Evolutionary conservation across 352 stramenopile species (phyloP).

Genomic region (Phytopythium montanum): DNA sequence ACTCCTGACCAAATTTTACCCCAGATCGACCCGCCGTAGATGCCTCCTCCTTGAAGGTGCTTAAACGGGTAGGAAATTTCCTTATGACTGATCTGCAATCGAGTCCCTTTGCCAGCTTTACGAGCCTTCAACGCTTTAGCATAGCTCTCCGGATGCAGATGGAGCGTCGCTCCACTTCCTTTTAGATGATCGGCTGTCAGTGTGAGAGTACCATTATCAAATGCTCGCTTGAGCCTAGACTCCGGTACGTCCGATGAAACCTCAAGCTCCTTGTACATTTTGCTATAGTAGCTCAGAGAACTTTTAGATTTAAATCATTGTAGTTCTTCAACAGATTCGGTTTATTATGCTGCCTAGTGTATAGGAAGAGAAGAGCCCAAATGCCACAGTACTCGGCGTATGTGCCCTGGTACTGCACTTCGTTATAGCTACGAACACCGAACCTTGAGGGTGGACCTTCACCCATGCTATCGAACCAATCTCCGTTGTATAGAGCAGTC

Average conservation of each 20-base stretch:
- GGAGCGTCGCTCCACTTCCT: slow-evolving; percentile 7
- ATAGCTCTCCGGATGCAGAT: slow-evolving; percentile 17
- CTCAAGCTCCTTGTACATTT: slow-evolving; percentile 10
- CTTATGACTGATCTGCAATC: slow-evolving; percentile 1
- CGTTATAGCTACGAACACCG: slow-evolving; percentile 8
- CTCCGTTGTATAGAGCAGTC: slow-evolving; percentile 4
- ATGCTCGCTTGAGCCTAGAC: neutral
- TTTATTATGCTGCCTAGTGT: slow-evolving; percentile 13
- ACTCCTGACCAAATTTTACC: neutral
- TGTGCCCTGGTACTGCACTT: slow-evolving; percentile 6
- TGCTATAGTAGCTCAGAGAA: slow-evolving; percentile 2
- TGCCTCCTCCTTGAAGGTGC: slow-evolving; percentile 1
- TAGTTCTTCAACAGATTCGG: too few species aligned
- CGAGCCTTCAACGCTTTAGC: slow-evolving; percentile 8
- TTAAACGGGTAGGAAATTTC: slow-evolving; percentile 11
- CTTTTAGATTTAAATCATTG: slow-evolving; percentile 15
- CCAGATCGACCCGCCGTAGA: neutral
- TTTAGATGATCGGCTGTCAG: slow-evolving; percentile 6
- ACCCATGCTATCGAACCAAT: slow-evolving; percentile 15
- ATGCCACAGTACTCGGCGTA: slow-evolving; percentile 9
- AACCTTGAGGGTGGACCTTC: slow-evolving; percentile 11
- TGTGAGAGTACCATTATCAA: slow-evolving; percentile 4
- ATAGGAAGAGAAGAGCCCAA: slow-evolving; percentile 11
- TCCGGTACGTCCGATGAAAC: slow-evolving; percentile 4
- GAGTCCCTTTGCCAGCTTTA: slow-evolving; percentile 8